Base-by-base conservation (phyloP, 306 rosid species). In the Phaseolus lunatus region DNA sequence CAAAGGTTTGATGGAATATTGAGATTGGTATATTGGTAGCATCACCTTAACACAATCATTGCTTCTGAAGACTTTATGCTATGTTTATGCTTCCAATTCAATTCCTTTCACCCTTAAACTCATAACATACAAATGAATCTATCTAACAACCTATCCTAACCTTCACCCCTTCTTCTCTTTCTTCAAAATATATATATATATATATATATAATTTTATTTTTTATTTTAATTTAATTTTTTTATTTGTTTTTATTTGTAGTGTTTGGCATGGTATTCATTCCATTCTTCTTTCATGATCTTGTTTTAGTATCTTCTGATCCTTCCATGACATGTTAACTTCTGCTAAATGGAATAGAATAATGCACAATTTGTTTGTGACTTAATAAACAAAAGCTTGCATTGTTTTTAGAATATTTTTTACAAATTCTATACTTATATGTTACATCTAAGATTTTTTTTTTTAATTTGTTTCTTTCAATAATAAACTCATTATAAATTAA, bases 91-190 rank as follows among this genome's bases (percentile, higher is more conserved):
- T 41, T 22, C 5, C 52, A 18, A 29, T 33, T 14, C 0, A 20
- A 66, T 26, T 61, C 23, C 19, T 27, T 61, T 5, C 23, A 2
- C 47, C 24, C 18, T 2, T 39, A 20, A 50, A n/a, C 70, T 37
- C 31, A 0, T 7, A 7, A 7, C 44, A 61, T 29, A 14, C 16
- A 63, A 63, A 33, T 7, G 16, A 63, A 63, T 63, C 69, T 63
- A 52, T 66, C 71, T 41, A 66, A 66, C 71, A 39, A 41, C 71
- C 39, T 8, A 23, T 11, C 33, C 59, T 9, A 50, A 50, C 24
- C 24, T 20, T 10, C 35, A 13, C 19, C 14, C 26, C 48, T 37
- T 7, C 13, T 26, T 63, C 15, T 64, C n/a, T 37, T 13, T 65
- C 22, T 4, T 20, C 49, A 19, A 61, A 29, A 7, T 29, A 29